Conservation (phyloP, 768 basidiomycete species). For the Porphyrellus cyaneotinctus region DNA sequence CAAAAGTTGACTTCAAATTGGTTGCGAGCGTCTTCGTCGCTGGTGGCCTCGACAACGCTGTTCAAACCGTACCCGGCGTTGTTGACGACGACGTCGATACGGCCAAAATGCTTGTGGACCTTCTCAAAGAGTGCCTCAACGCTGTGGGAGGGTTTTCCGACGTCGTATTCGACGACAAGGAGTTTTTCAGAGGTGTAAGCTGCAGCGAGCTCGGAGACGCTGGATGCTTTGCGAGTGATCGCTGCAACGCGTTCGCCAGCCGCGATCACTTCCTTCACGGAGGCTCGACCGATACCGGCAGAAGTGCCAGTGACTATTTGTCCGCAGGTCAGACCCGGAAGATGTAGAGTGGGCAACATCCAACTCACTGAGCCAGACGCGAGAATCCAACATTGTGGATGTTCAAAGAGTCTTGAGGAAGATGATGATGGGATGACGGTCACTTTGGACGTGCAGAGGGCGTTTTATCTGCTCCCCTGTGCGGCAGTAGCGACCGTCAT, state of each 20-base stretch:
- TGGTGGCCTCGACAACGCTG: conserved; percentile 26
- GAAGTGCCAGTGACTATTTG: conserved; percentile 40
- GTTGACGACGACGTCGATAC: conserved; percentile 33
- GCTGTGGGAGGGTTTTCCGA: conserved; percentile 22
- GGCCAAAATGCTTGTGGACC: conserved; percentile 25
- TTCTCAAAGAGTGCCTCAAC: conserved; percentile 18
- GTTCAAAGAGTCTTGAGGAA: not conserved
- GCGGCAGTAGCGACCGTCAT: too few relatives aligned
- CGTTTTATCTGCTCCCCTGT: conserved; percentile 13
- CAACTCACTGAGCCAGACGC: conserved; percentile 23
- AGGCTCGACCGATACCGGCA: conserved; percentile 35
- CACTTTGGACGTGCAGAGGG: not conserved
- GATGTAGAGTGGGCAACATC: not conserved
- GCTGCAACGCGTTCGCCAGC: conserved; percentile 29
- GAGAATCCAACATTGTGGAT: conserved; percentile 16
- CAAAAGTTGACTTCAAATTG: conserved; percentile 35
- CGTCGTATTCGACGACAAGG: conserved; percentile 29
- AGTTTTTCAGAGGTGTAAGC: conserved; percentile 20
- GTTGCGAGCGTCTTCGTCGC: conserved; percentile 23
- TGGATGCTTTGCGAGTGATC: conserved; percentile 23
- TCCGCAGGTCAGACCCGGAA: conserved; percentile 1
- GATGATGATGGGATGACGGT: not conserved
- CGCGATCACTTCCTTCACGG: conserved; percentile 25
- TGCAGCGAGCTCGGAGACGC: conserved; percentile 15
- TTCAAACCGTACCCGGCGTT: conserved; percentile 28